These are phyloP conservation scores for Cadophora luteo-olivacea DNA, from an alignment of 2,329 filamentous ascomycete species.

Conservation along the genomic window DNA sequence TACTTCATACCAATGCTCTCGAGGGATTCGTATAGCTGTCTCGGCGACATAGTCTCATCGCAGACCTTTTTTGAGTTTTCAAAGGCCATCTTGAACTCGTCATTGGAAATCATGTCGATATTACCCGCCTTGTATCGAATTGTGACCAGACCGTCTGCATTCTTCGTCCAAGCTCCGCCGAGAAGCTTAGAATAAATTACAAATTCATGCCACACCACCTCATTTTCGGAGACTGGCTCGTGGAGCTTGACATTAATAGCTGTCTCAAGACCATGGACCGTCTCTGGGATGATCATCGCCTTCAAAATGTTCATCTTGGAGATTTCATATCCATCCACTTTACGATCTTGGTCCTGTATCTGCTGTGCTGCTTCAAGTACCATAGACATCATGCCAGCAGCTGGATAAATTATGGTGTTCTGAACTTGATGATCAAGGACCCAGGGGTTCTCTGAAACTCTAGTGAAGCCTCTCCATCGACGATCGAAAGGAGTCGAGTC, in stretches of 20 bases:
- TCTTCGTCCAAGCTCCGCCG: constrained; percentile 22
- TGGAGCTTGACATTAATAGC: constrained; percentile 51
- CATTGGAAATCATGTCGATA: not conserved
- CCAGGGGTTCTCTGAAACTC: constrained; percentile 48
- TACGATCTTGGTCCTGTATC: constrained; percentile 7
- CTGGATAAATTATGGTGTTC: constrained; percentile 43
- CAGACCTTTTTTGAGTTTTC: constrained; percentile 35
- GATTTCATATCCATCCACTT: constrained; percentile 50
- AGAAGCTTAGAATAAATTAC: constrained; percentile 23
- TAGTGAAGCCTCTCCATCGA: constrained; percentile 46
- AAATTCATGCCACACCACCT: constrained; percentile 17
- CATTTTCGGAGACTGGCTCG: not conserved
- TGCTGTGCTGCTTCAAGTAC: constrained; percentile 43
- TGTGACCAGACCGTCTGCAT: constrained; percentile 19
- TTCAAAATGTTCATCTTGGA: constrained; percentile 54
- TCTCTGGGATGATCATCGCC: constrained; percentile 57
- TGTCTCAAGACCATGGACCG: constrained; percentile 56
- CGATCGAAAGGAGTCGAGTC: constrained; percentile 41
- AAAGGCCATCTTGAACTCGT: not conserved
- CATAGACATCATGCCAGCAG: constrained; percentile 46
- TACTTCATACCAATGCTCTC: constrained; percentile 33
- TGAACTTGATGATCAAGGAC: constrained; percentile 50
- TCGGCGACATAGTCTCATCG: constrained; percentile 47
- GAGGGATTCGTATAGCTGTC: constrained; percentile 40
- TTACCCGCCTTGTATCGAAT: constrained; percentile 21